A percentile compares a stretch with the other conserved stretches of the same genome.
Conservation (phyloP, 2,329 filamentous ascomycete species). For the Colletotrichum gigasporum region DNA sequence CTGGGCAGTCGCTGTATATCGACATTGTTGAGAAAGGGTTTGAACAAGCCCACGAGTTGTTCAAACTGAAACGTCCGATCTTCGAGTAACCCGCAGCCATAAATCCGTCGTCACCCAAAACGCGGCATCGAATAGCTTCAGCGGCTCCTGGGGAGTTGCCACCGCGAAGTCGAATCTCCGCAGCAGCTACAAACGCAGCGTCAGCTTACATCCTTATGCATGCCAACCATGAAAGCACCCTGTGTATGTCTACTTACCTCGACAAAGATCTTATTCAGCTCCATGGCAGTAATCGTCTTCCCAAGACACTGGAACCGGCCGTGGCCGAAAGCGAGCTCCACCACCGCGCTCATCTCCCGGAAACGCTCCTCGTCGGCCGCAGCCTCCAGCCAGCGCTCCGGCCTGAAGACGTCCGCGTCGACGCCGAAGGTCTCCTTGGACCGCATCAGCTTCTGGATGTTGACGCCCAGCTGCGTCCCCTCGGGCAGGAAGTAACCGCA, state of each 20-base stretch:
- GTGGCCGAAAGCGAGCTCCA: conserved; percentile 53
- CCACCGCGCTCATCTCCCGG: conserved; percentile 44
- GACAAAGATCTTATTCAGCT: conserved; percentile 53
- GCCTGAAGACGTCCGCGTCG: conserved; percentile 54
- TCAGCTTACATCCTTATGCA: too few relatives aligned
- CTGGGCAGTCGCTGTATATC: too few relatives aligned
- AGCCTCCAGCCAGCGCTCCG: conserved; percentile 57
- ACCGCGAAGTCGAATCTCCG: conserved; percentile 35
- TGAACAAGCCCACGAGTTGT: too few relatives aligned
- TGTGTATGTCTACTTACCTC: conserved; percentile 46
- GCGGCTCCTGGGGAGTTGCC: conserved; percentile 31
- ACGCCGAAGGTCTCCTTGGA: conserved; percentile 53
- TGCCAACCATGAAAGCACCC: too few relatives aligned
- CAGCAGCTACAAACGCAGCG: conserved; percentile 37
- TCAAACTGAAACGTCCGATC: background rate
- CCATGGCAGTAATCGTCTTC: conserved; percentile 52
- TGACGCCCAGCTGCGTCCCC: conserved; percentile 51
- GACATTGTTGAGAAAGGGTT: too few relatives aligned
- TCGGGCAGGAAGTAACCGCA: conserved; percentile 46
- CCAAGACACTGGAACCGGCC: conserved; percentile 56
- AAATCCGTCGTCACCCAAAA: conserved; percentile 36
- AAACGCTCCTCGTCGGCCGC: conserved; percentile 42
- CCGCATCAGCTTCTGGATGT: conserved; percentile 46
- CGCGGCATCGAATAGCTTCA: conserved; percentile 30
- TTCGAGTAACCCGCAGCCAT: conserved; percentile 32